phyloP scores from a whole-genome alignment of 129 eudicot genomes.

The Arctium lappa region DNA sequence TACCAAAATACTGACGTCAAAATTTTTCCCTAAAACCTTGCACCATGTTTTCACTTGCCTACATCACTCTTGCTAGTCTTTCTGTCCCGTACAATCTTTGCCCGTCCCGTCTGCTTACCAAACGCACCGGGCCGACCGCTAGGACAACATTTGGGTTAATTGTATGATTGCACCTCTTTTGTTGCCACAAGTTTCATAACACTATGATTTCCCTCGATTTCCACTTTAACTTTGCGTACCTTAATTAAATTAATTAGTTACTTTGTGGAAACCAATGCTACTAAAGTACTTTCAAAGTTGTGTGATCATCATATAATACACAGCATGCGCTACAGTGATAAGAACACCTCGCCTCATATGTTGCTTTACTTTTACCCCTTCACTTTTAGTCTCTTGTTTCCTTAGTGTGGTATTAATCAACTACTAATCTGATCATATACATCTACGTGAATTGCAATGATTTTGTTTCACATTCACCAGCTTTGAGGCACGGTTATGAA shows the following conservation, averaged over 20 bases:
- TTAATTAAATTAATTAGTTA: constrained; percentile 6
- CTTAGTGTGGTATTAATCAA: constrained; percentile 26
- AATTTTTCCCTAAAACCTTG: not conserved
- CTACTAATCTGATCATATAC: constrained; percentile 1
- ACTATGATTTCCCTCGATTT: not conserved
- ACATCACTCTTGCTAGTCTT: too few relatives aligned
- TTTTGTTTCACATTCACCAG: not conserved
- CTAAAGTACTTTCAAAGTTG: constrained; percentile 22
- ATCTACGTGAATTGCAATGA: not conserved
- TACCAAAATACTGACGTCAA: too few relatives aligned
- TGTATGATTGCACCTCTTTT: not conserved
- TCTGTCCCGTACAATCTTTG: too few relatives aligned
- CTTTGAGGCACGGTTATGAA: not conserved
- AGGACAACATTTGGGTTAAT: not conserved
- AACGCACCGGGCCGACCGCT: not conserved
- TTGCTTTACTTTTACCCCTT: constrained; percentile 22
- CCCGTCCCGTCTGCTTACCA: too few relatives aligned
- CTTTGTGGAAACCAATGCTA: constrained; percentile 17
- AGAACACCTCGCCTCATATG: constrained; percentile 13
- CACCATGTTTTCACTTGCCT: too few relatives aligned
- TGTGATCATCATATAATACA: constrained; percentile 31
- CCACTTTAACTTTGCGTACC: constrained; percentile 2
- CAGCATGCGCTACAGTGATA: constrained; percentile 40
- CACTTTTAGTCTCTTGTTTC: constrained; percentile 21
- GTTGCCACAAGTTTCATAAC: constrained; percentile 12